A percentile compares a stretch with the other conserved stretches of the same genome.
Evolutionary conservation across 2,329 filamentous ascomycete species (phyloP).

Genomic region (Cytospora piceae): DNA sequence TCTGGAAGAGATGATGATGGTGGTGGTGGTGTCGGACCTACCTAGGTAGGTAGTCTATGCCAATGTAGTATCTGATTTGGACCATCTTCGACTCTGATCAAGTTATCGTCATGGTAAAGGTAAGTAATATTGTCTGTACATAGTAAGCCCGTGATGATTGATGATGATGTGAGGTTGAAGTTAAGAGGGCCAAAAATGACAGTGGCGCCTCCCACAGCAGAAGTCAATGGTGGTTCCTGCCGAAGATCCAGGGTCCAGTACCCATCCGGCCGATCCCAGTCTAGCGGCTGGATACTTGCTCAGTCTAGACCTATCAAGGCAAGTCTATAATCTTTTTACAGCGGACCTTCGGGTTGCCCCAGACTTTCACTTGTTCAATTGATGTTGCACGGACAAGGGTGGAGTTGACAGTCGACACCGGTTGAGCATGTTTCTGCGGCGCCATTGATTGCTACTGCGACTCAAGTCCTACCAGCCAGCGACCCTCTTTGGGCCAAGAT

Average conservation of each 20-base stretch:
- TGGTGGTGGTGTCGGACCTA: too few relatives aligned
- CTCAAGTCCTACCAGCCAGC: not conserved
- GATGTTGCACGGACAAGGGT: slow-evolving; percentile 10
- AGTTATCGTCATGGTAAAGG: too few relatives aligned
- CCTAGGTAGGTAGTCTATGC: too few relatives aligned
- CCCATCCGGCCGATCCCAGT: not conserved
- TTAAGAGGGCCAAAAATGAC: not conserved
- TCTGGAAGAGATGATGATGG: too few relatives aligned
- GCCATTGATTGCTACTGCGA: too few relatives aligned
- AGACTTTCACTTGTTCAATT: slow-evolving; percentile 10
- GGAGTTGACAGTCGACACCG: slow-evolving; percentile 5
- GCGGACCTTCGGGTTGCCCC: not conserved
- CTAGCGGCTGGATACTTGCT: slow-evolving; percentile 27
- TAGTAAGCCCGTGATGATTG: not conserved
- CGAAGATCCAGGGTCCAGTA: slow-evolving; percentile 2
- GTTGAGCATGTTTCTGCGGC: slow-evolving; percentile 27
- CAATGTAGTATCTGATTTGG: too few relatives aligned
- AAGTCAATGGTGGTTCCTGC: not conserved
- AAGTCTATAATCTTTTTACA: slow-evolving; percentile 5
- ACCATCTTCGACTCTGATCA: not conserved
- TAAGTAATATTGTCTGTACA: too few relatives aligned
- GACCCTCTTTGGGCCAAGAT: too few relatives aligned
- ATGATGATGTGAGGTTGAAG: not conserved
- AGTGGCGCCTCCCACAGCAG: not conserved
- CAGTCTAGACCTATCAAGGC: slow-evolving; percentile 18